phyloP scores from a whole-genome alignment of 2,329 filamentous ascomycete species.

The Colletotrichum cereale region DNA sequence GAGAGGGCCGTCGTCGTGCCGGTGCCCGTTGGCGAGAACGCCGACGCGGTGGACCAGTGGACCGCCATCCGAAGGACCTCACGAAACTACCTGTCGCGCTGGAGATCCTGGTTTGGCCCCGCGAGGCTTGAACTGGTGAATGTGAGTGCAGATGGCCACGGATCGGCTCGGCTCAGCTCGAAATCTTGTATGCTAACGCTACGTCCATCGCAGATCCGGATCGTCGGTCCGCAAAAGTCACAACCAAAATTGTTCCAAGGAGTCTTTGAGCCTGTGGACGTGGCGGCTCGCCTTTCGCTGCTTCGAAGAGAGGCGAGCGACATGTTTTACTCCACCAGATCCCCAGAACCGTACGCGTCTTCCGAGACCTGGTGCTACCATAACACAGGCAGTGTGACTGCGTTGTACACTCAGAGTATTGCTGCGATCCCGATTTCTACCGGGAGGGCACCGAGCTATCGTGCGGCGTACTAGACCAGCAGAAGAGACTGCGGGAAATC shows the following conservation, averaged over 20 bases:
- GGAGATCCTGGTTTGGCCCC: not conserved
- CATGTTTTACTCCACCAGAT: not conserved
- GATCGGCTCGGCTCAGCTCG: no score
- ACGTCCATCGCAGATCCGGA: not conserved
- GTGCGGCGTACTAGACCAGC: not conserved
- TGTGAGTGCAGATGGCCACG: not conserved
- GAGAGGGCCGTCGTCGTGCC: not conserved
- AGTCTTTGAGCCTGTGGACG: not conserved
- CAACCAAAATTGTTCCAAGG: not conserved
- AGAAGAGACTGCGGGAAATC: not conserved
- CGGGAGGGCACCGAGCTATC: accelerated
- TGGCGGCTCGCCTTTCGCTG: not conserved
- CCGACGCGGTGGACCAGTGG: not conserved
- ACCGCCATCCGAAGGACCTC: not conserved
- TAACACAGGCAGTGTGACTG: not conserved
- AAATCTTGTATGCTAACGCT: not conserved
- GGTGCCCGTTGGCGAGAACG: not conserved
- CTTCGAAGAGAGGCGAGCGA: not conserved
- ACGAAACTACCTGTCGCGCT: not conserved
- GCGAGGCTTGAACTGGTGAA: not conserved
- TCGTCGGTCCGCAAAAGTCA: not conserved
- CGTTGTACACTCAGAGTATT: not conserved
- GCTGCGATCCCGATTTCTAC: not conserved
- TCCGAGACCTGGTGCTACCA: not conserved
- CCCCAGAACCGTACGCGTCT: accelerated